A percentile compares a stretch with the other conserved stretches of the same genome.
Conservation (phyloP, 2,329 filamentous ascomycete species). For the Alternaria atra region DNA sequence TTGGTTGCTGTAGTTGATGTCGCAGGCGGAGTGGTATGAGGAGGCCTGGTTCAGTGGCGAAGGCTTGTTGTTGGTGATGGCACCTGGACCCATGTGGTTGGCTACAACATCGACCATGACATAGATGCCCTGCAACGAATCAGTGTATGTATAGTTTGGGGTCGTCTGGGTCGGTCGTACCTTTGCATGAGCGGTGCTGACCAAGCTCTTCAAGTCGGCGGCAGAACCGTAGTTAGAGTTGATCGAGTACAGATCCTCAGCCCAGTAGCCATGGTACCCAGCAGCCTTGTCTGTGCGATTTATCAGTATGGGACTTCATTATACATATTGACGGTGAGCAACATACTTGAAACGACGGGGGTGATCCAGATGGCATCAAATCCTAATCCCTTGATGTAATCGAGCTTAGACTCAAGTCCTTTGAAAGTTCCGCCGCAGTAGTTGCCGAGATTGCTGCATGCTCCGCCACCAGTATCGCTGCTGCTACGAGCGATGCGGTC, state of each 20-base stretch:
- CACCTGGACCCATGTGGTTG: conserved; percentile 55
- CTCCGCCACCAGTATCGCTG: conserved; percentile 41
- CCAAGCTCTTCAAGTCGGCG: conserved; percentile 58
- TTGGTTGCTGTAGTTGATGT: conserved; percentile 45
- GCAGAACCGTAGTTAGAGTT: conserved; percentile 61
- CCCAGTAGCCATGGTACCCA: conserved; percentile 63
- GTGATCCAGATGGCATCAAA: conserved; percentile 62
- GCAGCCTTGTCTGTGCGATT: conserved; percentile 47
- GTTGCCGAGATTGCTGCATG: conserved; percentile 42
- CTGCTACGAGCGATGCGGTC: conserved; percentile 48
- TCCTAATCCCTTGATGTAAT: conserved; percentile 61
- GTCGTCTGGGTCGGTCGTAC: conserved; percentile 40
- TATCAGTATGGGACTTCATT: not conserved
- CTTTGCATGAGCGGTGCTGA: conserved; percentile 56
- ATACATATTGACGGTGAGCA: not conserved
- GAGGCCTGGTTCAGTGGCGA: conserved; percentile 38
- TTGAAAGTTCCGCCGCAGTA: conserved; percentile 64
- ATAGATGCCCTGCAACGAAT: conserved; percentile 48
- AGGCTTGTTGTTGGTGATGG: conserved; percentile 40
- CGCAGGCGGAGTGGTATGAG: conserved; percentile 38
- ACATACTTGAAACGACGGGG: conserved; percentile 45
- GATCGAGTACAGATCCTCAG: conserved; percentile 57
- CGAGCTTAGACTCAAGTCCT: conserved; percentile 58
- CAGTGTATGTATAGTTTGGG: not conserved
- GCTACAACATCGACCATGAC: conserved; percentile 64